These are phyloP conservation scores for Lachnellula occidentalis DNA, from an alignment of 2,329 filamentous ascomycete genomes.

Conservation along the genomic window DNA sequence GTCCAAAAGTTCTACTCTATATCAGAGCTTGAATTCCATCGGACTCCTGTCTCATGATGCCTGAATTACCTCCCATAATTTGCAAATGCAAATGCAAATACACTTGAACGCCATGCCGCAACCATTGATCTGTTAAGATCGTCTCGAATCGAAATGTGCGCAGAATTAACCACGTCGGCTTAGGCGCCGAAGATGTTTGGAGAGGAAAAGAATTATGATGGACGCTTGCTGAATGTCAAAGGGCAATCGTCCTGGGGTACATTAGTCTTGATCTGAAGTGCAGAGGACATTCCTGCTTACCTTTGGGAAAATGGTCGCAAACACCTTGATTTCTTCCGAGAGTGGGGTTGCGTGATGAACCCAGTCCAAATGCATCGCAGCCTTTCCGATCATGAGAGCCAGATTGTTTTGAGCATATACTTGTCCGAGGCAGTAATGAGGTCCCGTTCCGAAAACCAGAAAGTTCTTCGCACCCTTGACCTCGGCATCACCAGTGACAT, in stretches of 20 bases:
- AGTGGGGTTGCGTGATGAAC: conserved; percentile 75
- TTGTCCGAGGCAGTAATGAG: conserved; percentile 95
- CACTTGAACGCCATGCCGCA: not conserved
- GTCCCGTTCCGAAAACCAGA: conserved; percentile 90
- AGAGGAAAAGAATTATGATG: not conserved
- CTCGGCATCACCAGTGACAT: conserved; percentile 81
- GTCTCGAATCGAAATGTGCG: not conserved
- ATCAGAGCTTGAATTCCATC: not conserved
- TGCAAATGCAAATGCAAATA: conserved; percentile 6
- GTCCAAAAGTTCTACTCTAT: no score
- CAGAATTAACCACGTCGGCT: not conserved
- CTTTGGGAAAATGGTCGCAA: conserved; percentile 96
- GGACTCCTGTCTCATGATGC: not conserved
- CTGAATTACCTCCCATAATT: not conserved
- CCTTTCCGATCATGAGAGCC: conserved; percentile 85
- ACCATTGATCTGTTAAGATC: not conserved
- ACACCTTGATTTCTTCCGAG: conserved; percentile 96
- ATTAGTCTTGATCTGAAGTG: conserved; percentile 13
- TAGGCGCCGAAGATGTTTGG: not conserved
- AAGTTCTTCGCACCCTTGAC: conserved; percentile 84
- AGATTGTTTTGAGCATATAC: conserved; percentile 86
- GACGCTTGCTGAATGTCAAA: conserved; percentile 54
- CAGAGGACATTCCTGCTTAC: conserved; percentile 45
- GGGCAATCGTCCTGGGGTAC: conserved; percentile 70
- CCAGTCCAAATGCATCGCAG: conserved; percentile 83